Base-by-base conservation (phyloP, 441 rosid genomes). In the Corymbia calophylla region DNA sequence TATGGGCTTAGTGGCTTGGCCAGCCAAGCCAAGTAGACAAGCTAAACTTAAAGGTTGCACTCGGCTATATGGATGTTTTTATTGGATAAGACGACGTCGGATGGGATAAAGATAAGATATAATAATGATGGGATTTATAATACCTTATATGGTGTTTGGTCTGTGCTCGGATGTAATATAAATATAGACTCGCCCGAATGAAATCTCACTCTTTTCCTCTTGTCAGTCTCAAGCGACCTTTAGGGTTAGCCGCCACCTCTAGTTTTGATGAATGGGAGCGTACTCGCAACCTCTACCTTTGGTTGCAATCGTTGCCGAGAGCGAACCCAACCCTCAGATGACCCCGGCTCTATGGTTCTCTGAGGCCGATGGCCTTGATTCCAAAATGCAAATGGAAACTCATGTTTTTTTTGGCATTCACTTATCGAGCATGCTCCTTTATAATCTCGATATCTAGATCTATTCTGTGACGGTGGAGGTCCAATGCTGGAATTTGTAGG, bases 401-500 rank as follows among this genome's bases (percentile, higher is more conserved):
- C n/a, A 58, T 1, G n/a, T 29, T 25, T 70, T 70, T 70, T 70
- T 7, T 15, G 3, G 15, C 15, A 35, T 70, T 19, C 48, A 70
- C 47, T 70, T 35, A 23, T 44, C 29, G 84, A 77, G 51, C 60
- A 5, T 29, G 53, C 44, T 81, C 84, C 48, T 82, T 9, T 39
- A 58, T 29, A n/a, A 32, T 55, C 7, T 32, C 10, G 53, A 16
- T 66, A 18, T 62, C 62, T 80, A 21, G 32, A 68, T 29, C 66
- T 27, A 9, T 82, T 53, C 17, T 87, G 5, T 89, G 86, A 56
- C 91, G 94, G 91, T 88, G 93, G 92, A 25, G 39, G 39, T 82
- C 86, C 84, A 16, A 56, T 87, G 80, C 89, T 55, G 86, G 89
- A 91, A 23, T 91, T 90, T 62, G 93, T 91, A 58, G 93, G 91